Evolutionary conservation across 495 filamentous ascomycete species (phyloP).

Genomic region (Penicillium lagena): DNA sequence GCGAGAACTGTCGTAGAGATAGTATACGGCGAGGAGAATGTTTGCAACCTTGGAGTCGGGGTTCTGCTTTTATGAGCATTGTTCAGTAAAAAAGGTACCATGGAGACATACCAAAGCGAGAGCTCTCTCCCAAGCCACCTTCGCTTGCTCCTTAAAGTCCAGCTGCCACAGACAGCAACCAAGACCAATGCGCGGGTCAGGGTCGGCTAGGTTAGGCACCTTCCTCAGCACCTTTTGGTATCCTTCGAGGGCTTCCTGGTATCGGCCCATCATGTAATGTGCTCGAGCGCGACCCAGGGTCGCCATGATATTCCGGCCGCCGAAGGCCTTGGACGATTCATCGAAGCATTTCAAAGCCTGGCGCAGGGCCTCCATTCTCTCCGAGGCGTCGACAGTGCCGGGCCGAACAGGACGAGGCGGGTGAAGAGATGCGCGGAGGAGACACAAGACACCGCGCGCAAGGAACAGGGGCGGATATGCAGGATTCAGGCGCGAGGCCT

Average conservation of each 20-base stretch:
- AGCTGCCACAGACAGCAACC: conserved; percentile 95
- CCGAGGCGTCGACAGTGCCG: conserved; percentile 59
- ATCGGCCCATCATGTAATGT: conserved; percentile 76
- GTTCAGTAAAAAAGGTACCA: not conserved
- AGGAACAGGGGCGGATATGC: conserved; percentile 82
- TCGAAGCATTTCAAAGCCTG: conserved; percentile 87
- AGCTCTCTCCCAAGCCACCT: conserved; percentile 79
- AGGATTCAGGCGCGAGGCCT: conserved; percentile 89
- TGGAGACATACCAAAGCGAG: conserved; percentile 55
- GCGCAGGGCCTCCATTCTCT: conserved; percentile 72
- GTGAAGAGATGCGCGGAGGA: conserved; percentile 81
- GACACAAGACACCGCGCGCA: conserved; percentile 82
- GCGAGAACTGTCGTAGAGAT: conserved; percentile 75
- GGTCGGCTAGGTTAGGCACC: conserved; percentile 84
- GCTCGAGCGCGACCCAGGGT: conserved; percentile 79
- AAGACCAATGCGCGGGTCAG: conserved; percentile 90
- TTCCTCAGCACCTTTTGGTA: conserved; percentile 83
- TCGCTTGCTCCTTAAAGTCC: conserved; percentile 87
- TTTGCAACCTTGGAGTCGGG: conserved; percentile 86
- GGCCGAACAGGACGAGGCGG: conserved; percentile 56
- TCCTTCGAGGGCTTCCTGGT: conserved; percentile 68
- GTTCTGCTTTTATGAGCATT: conserved; percentile 41
- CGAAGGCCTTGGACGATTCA: conserved; percentile 77
- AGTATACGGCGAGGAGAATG: conserved; percentile 80
- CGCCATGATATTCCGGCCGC: conserved; percentile 83